Evolutionary conservation across 192 early-diverging fungal species (phyloP).

Genomic region (Backusella sp.): DNA sequence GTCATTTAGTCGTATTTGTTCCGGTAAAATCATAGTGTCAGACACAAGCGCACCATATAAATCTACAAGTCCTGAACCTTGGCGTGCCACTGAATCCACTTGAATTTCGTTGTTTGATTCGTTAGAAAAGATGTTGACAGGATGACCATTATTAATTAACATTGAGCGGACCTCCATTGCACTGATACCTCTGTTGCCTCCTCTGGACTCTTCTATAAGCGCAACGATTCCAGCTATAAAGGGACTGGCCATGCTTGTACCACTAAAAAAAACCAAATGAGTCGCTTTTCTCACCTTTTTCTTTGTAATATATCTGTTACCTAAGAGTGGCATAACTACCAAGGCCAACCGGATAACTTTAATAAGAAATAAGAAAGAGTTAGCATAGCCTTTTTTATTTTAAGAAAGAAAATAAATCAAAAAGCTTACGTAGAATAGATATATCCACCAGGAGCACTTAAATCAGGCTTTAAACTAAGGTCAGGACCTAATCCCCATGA

Average conservation of each 20-base stretch:
- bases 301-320: constrained; percentile 4
- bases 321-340: constrained; percentile 36
- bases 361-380: not conserved
- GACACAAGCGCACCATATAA: constrained; percentile 57
- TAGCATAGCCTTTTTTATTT: not conserved
- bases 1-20: constrained; percentile 57
- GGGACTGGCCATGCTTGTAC: constrained; percentile 84
- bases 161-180: constrained; percentile 28
- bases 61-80: constrained; percentile 78
- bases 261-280: constrained; percentile 33
- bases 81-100: constrained; percentile 60
- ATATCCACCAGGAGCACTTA: constrained; percentile 66
- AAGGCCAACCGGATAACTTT: constrained; percentile 29
- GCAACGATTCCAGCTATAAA: constrained; percentile 71
- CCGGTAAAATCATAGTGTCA: constrained; percentile 51
- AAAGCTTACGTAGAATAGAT: constrained; percentile 63
- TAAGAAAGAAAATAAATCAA: constrained; percentile 14
- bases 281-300: not conserved
- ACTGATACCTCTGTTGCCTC: constrained; percentile 15
- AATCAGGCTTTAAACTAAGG: constrained; percentile 56
- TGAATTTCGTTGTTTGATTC: constrained; percentile 7
- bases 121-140: constrained; percentile 37
- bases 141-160: constrained; percentile 53
- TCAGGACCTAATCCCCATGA: constrained; percentile 67
- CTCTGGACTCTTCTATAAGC: constrained; percentile 56